A percentile compares a stretch with the other conserved stretches of the same genome.
Conservation (phyloP, 1,284 basidiomycete genomes). For the Pascua guehoae region DNA sequence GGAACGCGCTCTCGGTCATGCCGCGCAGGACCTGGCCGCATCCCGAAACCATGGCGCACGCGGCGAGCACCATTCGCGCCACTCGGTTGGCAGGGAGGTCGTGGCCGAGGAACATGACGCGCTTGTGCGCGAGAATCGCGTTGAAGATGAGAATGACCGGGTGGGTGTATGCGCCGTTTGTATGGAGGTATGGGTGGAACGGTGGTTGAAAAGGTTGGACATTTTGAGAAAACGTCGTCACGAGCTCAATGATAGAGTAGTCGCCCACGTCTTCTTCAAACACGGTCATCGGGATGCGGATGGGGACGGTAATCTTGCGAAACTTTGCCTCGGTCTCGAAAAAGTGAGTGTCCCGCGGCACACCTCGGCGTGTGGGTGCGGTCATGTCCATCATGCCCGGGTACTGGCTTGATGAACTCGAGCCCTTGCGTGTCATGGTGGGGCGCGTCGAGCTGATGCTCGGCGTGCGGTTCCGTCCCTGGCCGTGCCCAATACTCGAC, state of each 20-base stretch:
- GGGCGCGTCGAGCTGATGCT: slow-evolving; percentile 11
- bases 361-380: slow-evolving; percentile 11
- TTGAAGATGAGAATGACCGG: slow-evolving; percentile 94
- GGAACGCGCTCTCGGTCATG: slow-evolving; percentile 83
- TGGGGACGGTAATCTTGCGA: slow-evolving; percentile 70
- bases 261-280: slow-evolving; percentile 95
- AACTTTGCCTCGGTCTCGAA: slow-evolving; percentile 81
- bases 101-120: slow-evolving; percentile 89
- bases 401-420: slow-evolving; percentile 6
- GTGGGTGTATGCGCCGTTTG: slow-evolving; percentile 82
- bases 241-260: slow-evolving; percentile 89
- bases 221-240: slow-evolving; percentile 77
- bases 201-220: slow-evolving; percentile 65
- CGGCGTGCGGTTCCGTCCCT: slow-evolving; percentile 1
- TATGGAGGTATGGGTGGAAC: slow-evolving; percentile 85
- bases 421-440: slow-evolving; percentile 12
- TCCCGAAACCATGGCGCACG: slow-evolving; percentile 85
- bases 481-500: neutral
- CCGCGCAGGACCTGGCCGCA: slow-evolving; percentile 79
- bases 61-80: slow-evolving; percentile 83
- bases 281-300: slow-evolving; percentile 77
- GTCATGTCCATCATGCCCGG: slow-evolving; percentile 6
- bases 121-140: slow-evolving; percentile 86
- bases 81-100: slow-evolving; percentile 80
- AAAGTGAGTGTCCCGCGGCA: slow-evolving; percentile 85